These are phyloP conservation scores for Colletotrichum godetiae DNA, from an alignment of 2,329 filamentous ascomycete genomes.

Conservation along the genomic window DNA sequence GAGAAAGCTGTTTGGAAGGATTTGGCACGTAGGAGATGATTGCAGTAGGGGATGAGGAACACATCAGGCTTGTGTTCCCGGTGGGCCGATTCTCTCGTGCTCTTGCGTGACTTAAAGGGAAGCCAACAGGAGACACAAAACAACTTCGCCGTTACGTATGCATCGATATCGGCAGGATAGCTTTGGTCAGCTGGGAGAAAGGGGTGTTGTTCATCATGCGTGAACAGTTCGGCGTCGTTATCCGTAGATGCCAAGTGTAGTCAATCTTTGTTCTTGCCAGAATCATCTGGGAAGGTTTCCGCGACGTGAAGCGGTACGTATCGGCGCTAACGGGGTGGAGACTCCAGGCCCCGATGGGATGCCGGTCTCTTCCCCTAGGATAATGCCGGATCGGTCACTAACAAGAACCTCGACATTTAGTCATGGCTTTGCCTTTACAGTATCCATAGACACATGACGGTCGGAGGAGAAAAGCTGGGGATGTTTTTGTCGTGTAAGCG, in stretches of 20 bases:
- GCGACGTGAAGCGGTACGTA: not conserved
- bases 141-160: not conserved
- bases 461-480: too few relatives aligned
- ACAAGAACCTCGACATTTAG: not conserved
- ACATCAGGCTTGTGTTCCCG: conserved; percentile 17
- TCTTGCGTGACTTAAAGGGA: not conserved
- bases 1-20: not conserved
- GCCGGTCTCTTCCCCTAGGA: conserved; percentile 1
- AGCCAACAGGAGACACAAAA: not conserved
- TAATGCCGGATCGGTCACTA: conserved; percentile 6
- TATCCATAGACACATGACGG: too few relatives aligned
- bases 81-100: not conserved
- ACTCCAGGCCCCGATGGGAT: not conserved
- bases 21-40: not conserved
- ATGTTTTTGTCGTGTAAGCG: too few relatives aligned
- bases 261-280: not conserved
- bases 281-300: conserved; percentile 17
- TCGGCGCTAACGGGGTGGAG: conserved; percentile 19
- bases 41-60: not conserved
- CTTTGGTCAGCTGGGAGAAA: not conserved
- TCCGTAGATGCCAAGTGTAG: not conserved
- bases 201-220: not conserved
- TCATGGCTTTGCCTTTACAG: not conserved
- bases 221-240: not conserved
- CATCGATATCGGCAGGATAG: not conserved